Evolutionary conservation across 2,329 filamentous ascomycete genomes (phyloP).

Genomic region (Dryadomyces sulphureus): DNA sequence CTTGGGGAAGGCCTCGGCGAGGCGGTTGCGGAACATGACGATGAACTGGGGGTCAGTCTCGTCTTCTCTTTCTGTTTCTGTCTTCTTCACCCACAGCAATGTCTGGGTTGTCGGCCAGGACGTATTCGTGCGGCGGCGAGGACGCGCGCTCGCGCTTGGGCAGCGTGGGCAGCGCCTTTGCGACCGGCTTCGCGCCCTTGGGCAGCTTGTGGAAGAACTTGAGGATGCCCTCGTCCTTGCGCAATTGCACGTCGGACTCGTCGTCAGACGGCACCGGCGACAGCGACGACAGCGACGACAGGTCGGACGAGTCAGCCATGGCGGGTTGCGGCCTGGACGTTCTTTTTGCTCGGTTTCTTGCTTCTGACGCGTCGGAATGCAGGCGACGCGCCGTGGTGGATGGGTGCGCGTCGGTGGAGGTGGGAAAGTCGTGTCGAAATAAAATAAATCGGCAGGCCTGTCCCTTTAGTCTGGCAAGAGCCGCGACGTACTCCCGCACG

Average conservation of each 20-base stretch:
- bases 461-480: no score
- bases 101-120: slow-evolving; percentile 77
- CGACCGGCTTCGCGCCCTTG: slow-evolving; percentile 13
- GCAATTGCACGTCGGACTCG: slow-evolving; percentile 33
- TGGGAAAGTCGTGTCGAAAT: no score
- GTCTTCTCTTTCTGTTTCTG: slow-evolving; percentile 12
- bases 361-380: no score
- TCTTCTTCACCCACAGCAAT: slow-evolving; percentile 65
- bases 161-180: slow-evolving; percentile 33
- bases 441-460: no score
- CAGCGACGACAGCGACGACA: slow-evolving; percentile 38
- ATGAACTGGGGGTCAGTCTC: slow-evolving; percentile 54
- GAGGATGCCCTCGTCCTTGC: slow-evolving; percentile 41
- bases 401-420: no score
- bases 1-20: slow-evolving; percentile 77
- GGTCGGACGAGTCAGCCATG: slow-evolving; percentile 49
- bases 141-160: slow-evolving; percentile 60
- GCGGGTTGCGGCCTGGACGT: no score
- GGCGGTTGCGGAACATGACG: slow-evolving; percentile 93
- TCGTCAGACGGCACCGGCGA: slow-evolving; percentile 38
- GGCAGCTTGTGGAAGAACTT: slow-evolving; percentile 51
- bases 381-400: no score
- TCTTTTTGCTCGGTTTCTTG: no score
- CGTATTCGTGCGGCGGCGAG: slow-evolving; percentile 81
- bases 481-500: no score